A percentile compares a stretch with the other conserved stretches of the same genome.
phyloP scores from a whole-genome alignment of 495 filamentous ascomycete species.

The Halenospora varia region DNA sequence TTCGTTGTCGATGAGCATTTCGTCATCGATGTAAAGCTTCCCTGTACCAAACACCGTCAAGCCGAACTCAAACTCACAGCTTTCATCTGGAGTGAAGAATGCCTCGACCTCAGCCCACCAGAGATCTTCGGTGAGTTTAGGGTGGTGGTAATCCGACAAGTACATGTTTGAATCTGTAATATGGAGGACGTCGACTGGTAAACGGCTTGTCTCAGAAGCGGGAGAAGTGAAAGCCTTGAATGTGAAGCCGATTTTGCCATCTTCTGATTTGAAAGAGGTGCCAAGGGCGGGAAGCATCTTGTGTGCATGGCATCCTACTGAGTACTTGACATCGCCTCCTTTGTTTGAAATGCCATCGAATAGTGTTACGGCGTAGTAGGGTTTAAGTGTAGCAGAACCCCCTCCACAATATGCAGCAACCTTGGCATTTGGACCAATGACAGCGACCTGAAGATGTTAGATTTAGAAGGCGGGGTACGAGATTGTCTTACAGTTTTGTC shows the following conservation, averaged over 20 bases:
- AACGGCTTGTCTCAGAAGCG: slow-evolving; percentile 36
- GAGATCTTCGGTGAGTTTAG: slow-evolving; percentile 45
- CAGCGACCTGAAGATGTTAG: slow-evolving; percentile 21
- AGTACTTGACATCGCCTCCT: slow-evolving; percentile 38
- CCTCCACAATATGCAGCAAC: slow-evolving; percentile 65
- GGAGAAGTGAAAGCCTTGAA: slow-evolving; percentile 60
- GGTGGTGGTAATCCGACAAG: slow-evolving; percentile 60
- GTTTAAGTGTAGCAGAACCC: slow-evolving; percentile 60
- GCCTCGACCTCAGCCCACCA: slow-evolving; percentile 65
- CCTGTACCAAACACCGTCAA: slow-evolving; percentile 66
- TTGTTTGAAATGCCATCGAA: slow-evolving; percentile 61
- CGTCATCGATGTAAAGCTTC: slow-evolving; percentile 58
- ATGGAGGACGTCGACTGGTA: slow-evolving; percentile 49
- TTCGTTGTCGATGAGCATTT: slow-evolving; percentile 64
- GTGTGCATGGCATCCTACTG: slow-evolving; percentile 56
- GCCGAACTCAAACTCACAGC: slow-evolving; percentile 48
- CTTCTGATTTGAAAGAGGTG: slow-evolving; percentile 39
- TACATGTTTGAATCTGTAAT: slow-evolving; percentile 52
- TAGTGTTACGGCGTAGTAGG: slow-evolving; percentile 66
- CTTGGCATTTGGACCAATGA: slow-evolving; percentile 68
- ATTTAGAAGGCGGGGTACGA: slow-evolving; percentile 3
- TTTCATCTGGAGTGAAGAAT: slow-evolving; percentile 51
- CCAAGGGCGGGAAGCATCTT: slow-evolving; percentile 56
- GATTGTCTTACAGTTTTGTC: slow-evolving; percentile 47
- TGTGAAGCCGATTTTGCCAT: slow-evolving; percentile 49